phyloP scores from a whole-genome alignment of 306 rosid species.

The Vigna mungo region DNA sequence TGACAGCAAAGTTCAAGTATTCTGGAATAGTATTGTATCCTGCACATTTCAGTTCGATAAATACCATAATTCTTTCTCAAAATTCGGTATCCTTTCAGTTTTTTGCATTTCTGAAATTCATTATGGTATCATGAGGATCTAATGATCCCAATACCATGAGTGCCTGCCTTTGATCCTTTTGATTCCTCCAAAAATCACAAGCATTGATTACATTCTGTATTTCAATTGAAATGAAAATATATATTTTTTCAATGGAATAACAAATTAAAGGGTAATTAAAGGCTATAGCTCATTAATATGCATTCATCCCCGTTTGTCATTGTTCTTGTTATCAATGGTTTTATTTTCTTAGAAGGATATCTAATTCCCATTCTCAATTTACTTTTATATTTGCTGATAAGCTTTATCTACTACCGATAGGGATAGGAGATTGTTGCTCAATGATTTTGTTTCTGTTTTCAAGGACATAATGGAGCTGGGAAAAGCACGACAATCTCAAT shows the following conservation, averaged over 20 bases:
- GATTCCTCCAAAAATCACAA: no score
- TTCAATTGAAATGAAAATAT: no score
- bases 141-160: no score
- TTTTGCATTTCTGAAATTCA: no score
- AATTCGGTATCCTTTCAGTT: no score
- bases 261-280: no score
- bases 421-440: constrained; percentile 17
- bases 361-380: not conserved
- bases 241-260: no score
- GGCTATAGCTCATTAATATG: no score
- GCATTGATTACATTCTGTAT: no score
- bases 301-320: not conserved
- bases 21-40: not conserved
- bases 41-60: not conserved
- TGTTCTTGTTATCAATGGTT: not conserved
- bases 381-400: constrained; percentile 9
- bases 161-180: no score
- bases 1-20: not conserved
- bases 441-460: constrained; percentile 42
- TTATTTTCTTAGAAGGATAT: not conserved
- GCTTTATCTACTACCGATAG: not conserved
- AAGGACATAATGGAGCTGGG: constrained; percentile 99
- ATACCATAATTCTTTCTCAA: no score
- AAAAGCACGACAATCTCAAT: constrained; percentile 96
- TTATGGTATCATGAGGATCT: no score